A percentile compares a stretch with the other conserved stretches of the same genome.
Evolutionary conservation across 176 grass and related monocot genomes (phyloP).

Genomic region (Puya raimondii): DNA sequence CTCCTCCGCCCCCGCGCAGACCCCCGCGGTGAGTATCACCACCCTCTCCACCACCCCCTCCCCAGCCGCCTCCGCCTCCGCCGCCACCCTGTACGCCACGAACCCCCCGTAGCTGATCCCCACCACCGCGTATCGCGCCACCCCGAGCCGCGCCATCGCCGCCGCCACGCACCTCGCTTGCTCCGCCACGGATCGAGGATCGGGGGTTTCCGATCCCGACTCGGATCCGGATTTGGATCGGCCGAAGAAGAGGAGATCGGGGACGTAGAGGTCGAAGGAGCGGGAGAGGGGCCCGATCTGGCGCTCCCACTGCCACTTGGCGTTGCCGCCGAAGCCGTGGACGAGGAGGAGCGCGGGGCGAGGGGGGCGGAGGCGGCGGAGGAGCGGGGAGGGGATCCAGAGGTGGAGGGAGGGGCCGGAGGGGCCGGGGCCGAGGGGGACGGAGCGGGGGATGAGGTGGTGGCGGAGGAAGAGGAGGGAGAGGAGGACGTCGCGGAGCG

Average conservation of each 20-base stretch:
- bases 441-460: slow-evolving; percentile 41
- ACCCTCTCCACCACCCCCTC: slow-evolving; percentile 37
- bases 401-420: slow-evolving; percentile 50
- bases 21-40: slow-evolving; percentile 55
- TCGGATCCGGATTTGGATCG: slow-evolving; percentile 21
- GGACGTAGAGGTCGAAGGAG: slow-evolving; percentile 43
- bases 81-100: slow-evolving; percentile 49
- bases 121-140: slow-evolving; percentile 39
- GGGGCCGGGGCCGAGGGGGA: slow-evolving; percentile 49
- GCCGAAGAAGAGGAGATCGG: slow-evolving; percentile 49
- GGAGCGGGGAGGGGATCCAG: slow-evolving; percentile 40
- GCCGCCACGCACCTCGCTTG: slow-evolving; percentile 63
- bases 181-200: slow-evolving; percentile 56
- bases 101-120: slow-evolving; percentile 52
- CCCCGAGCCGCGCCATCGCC: slow-evolving; percentile 62
- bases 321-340: slow-evolving; percentile 47
- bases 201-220: background rate
- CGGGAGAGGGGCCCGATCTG: slow-evolving; percentile 34
- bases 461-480: slow-evolving; percentile 35
- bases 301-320: slow-evolving; percentile 38
- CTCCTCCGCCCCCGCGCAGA: slow-evolving; percentile 33
- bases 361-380: slow-evolving; percentile 2
- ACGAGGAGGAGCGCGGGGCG: slow-evolving; percentile 40
- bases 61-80: slow-evolving; percentile 33
- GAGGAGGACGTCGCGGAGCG: slow-evolving; percentile 16